Conservation (phyloP, 2,329 filamentous ascomycete genomes). For the Pestalotiopsis sp. region DNA sequence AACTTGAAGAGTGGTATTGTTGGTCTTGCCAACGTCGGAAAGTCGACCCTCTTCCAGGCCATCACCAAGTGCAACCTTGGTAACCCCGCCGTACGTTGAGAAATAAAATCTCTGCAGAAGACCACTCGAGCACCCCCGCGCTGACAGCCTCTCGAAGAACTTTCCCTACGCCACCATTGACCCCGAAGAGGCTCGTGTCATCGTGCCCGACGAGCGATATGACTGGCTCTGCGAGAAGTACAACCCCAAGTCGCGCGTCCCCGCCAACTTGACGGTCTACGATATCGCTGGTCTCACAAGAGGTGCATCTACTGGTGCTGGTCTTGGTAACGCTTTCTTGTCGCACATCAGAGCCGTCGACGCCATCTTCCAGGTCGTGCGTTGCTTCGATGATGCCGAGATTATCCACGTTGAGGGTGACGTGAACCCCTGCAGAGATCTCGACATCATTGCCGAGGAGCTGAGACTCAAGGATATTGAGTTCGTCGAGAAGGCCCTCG, state of each 20-base stretch:
- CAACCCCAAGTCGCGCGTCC: slow-evolving; percentile 96
- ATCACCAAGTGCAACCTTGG: slow-evolving; percentile 97
- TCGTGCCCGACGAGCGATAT: slow-evolving; percentile 94
- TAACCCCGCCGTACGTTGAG: slow-evolving; percentile 82
- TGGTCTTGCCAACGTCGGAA: slow-evolving; percentile 98
- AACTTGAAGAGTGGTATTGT: slow-evolving; percentile 99
- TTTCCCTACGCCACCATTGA: slow-evolving; percentile 99
- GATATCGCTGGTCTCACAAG: slow-evolving; percentile 97
- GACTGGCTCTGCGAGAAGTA: slow-evolving; percentile 97
- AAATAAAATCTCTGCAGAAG: slow-evolving; percentile 23
- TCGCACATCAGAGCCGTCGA: slow-evolving; percentile 98
- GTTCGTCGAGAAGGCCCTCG: slow-evolving; percentile 94
- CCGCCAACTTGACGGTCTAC: slow-evolving; percentile 96
- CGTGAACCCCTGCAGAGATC: slow-evolving; percentile 90
- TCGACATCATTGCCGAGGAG: slow-evolving; percentile 97
- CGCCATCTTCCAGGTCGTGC: slow-evolving; percentile 96
- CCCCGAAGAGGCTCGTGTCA: slow-evolving; percentile 94
- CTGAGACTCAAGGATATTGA: slow-evolving; percentile 98
- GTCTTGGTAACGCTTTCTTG: slow-evolving; percentile 96
- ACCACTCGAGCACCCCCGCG: slow-evolving; percentile 26
- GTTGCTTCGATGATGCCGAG: slow-evolving; percentile 98
- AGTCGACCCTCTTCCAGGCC: slow-evolving; percentile 98
- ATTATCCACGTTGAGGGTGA: slow-evolving; percentile 99
- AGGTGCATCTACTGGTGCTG: slow-evolving; percentile 94
- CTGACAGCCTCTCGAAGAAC: slow-evolving; percentile 62